A percentile compares a stretch with the other conserved stretches of the same genome.
phyloP scores from a whole-genome alignment of 208 protist genomes.

The Angomonas desouzai region DNA sequence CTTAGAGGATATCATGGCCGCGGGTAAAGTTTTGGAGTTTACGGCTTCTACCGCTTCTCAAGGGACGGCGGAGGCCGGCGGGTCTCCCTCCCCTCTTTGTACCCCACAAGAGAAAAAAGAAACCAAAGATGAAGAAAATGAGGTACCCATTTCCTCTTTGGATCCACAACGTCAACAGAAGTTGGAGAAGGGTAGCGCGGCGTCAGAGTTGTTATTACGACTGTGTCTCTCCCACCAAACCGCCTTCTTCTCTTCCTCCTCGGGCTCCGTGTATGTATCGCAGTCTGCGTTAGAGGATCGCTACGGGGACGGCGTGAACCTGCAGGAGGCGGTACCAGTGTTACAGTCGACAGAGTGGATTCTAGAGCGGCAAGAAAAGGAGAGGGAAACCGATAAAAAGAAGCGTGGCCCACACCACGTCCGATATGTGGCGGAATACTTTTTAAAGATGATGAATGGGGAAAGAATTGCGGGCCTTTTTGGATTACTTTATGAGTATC shows the following conservation, averaged over 20 bases:
- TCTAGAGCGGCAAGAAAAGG: neutral
- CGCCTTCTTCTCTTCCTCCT: neutral
- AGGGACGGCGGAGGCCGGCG: no score
- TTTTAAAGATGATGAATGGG: neutral
- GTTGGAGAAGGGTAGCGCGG: slow-evolving; percentile 22
- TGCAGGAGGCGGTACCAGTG: slow-evolving; percentile 27
- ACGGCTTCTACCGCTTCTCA: no score
- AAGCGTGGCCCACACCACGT: neutral
- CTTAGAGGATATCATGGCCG: neutral
- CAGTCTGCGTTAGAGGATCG: slow-evolving; percentile 25
- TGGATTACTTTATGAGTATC: neutral
- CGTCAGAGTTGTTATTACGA: slow-evolving; percentile 56
- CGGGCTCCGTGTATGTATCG: neutral
- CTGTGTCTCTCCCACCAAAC: slow-evolving; percentile 21
- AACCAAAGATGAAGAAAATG: neutral
- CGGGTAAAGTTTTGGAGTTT: neutral
- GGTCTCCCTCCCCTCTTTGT: no score
- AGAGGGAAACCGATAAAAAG: neutral
- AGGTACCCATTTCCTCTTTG: neutral
- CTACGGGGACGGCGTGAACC: slow-evolving; percentile 52
- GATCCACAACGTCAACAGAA: no score
- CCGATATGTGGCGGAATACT: neutral
- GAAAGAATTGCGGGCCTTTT: neutral
- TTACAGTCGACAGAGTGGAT: slow-evolving; percentile 4
- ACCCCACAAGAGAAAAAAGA: neutral